Evolutionary conservation across 257 asterid species (phyloP), one percentile per base, ranked within the genome.

Genomic region (Voacanga thouarsii): DNA sequence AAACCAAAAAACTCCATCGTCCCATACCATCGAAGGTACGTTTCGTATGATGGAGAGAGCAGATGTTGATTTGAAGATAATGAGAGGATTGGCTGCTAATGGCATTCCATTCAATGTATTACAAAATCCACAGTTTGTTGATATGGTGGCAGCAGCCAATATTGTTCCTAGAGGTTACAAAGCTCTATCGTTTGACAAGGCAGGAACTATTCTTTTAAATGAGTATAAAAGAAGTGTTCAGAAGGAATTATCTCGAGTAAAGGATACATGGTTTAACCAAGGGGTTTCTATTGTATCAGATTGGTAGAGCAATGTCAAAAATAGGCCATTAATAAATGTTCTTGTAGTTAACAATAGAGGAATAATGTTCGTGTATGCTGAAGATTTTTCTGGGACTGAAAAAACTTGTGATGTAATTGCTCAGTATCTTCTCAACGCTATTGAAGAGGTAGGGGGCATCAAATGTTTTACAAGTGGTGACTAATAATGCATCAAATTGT

Each of bases 201-300:
- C 64, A 57, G 18, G 72, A 63, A 73, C 59, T 0, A 23, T 44
- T 12, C 53, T 78, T 30, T 12, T 55, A 10, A 76, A 68, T 55
- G 61, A 70, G 19, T 55, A 76, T n/a, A 79, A 74, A 64, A 49
- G 4, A 7, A 44, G 47, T 44, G 47, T 44, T 44, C 6, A 44
- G 7, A 44, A 44, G 47, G 47, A 44, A 23, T 23, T 72, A 21
- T 28, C 72, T 11, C 56, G 56, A 39, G 53, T 73, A 11, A 50
- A 79, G 15, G 78, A 73, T 4, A 61, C 69, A 0, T 79, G 82
- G 75, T 7, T 3, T 44, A 44, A n/a, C n/a, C n/a, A n/a, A n/a
- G n/a, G n/a, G n/a, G n/a, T n/a, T n/a, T n/a, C n/a, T n/a, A n/a
- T n/a, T 44, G 47, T 44, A 7, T 44, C 7, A 3, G 47, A 44